Evolutionary conservation across 2,329 filamentous ascomycete species (phyloP).

Genomic region (Corniculantispora saksenae): DNA sequence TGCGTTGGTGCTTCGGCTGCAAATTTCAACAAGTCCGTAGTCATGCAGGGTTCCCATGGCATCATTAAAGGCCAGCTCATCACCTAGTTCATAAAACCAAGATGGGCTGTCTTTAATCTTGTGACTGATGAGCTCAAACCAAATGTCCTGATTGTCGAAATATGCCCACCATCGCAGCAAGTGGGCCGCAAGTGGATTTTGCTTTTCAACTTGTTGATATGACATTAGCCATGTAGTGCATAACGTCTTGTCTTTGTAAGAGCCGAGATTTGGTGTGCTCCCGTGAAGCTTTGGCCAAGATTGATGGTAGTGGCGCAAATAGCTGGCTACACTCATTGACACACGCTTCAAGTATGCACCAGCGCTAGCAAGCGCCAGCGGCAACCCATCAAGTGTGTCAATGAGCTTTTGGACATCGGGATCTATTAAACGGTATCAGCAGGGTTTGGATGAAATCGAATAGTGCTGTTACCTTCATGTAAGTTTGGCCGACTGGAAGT

Average conservation of each 20-base stretch:
- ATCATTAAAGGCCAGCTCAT: constrained; percentile 28
- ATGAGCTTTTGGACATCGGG: neutral
- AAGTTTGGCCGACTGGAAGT: constrained; percentile 32
- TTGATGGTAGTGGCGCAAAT: neutral
- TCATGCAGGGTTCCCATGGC: constrained; percentile 32
- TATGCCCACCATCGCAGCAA: constrained; percentile 44
- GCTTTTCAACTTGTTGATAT: constrained; percentile 17
- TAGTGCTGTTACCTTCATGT: constrained; percentile 24
- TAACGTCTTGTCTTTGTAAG: neutral
- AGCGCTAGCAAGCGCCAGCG: constrained; percentile 3
- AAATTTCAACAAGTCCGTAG: constrained; percentile 32
- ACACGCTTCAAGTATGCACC: constrained; percentile 7
- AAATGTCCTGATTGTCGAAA: constrained; percentile 46
- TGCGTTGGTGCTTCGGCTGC: constrained; percentile 19
- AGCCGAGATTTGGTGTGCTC: neutral
- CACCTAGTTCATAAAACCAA: constrained; percentile 29
- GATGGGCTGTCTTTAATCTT: constrained; percentile 15
- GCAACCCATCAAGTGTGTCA: constrained; percentile 9
- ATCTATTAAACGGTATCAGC: neutral
- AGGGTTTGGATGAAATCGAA: neutral
- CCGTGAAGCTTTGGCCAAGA: constrained; percentile 1
- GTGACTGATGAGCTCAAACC: constrained; percentile 41
- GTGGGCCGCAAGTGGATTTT: constrained; percentile 29
- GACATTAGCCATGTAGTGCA: constrained; percentile 2
- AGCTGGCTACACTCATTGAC: constrained; percentile 33